Base-by-base conservation (phyloP, 345 rosid genomes). In the Boechera divaricarpa region DNA sequence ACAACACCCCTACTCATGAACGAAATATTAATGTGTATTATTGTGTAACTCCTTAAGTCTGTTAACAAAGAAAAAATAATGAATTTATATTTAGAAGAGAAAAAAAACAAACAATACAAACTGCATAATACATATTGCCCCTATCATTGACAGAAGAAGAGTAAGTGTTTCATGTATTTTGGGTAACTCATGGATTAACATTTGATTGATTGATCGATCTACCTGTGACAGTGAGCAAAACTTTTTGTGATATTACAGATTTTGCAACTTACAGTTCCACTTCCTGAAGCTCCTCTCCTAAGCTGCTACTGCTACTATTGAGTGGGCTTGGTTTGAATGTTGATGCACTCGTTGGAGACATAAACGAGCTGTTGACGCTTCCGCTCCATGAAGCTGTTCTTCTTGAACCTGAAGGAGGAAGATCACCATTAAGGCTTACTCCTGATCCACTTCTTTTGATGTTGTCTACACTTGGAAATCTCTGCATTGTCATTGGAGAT, bases 351-450 rank as follows among this genome's bases (percentile, higher is more conserved):
- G 73, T 66, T 41, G 81, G 82, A 18, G 89, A 73, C 28, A 63
- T 69, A 59, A 76, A 79, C 33, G 91, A 76, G 69, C 76, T 81
- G 35, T 71, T 79, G 67, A 82, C 61, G 79, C 85, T 90, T 63
- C 98, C 97, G 71, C 98, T 89, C 98, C 98, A 93, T 38, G 98
- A 93, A 39, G 94, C 94, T 47, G 91, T 77, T 63, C 94, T 86
- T 53, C 97, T 88, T 0, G 94, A 87, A 45, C 76, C 78, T 10
- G 86, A 59, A 32, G 79, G 61, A 32, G 80, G 59, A 65, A 58
- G 59, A 56, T 75, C 71, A n/a, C 72, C 79, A 11, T 69, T 78
- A 6, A 77, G 79, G 51, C 78, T 80, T 51, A 42, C 45, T 54
- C 63, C 76, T 5, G 36, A 63, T 35, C 75, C 86, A 33, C 48